Conservation (phyloP, 2,329 filamentous ascomycete genomes). For the Colletotrichum sp. region DNA sequence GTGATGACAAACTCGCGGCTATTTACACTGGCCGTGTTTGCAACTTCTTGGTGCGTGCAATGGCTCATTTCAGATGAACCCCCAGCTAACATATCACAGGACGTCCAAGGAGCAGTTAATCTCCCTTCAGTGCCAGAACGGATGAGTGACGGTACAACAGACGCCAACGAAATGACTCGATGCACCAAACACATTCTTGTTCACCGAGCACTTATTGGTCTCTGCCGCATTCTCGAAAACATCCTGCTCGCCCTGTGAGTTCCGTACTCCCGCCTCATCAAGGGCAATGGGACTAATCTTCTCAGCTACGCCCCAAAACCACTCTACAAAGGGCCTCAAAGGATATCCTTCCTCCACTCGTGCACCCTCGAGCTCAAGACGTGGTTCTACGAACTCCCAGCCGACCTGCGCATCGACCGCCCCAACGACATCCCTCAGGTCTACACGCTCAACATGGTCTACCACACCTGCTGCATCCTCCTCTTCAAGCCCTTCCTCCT, state of each 20-base stretch:
- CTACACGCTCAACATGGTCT: constrained; percentile 38
- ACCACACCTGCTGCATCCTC: constrained; percentile 36
- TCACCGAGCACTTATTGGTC: constrained; percentile 30
- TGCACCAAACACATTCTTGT: constrained; percentile 12
- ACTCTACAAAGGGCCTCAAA: constrained; percentile 21
- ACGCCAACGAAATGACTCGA: not conserved
- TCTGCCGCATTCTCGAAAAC: constrained; percentile 34
- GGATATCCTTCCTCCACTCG: constrained; percentile 31
- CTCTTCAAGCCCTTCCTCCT: constrained; percentile 32
- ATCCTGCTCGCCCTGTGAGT: constrained; percentile 34
- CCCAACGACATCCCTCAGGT: constrained; percentile 29
- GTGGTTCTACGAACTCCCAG: constrained; percentile 38
- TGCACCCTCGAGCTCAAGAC: constrained; percentile 35
- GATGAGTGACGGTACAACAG: not conserved
- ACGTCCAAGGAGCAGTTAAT: constrained; percentile 34
- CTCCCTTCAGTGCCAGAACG: constrained; percentile 22
- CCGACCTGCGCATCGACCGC: constrained; percentile 31
- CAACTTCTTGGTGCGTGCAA: constrained; percentile 35
- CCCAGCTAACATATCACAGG: constrained; percentile 15
- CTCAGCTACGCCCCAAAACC: constrained; percentile 35
- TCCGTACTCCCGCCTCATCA: not conserved
- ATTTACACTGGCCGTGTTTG: constrained; percentile 40
- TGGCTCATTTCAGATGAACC: not conserved
- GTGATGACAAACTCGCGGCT: constrained; percentile 36
- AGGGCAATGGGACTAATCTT: not conserved